phyloP scores from a whole-genome alignment of 2,329 filamentous ascomycete genomes.

The Colletotrichum simmondsii region DNA sequence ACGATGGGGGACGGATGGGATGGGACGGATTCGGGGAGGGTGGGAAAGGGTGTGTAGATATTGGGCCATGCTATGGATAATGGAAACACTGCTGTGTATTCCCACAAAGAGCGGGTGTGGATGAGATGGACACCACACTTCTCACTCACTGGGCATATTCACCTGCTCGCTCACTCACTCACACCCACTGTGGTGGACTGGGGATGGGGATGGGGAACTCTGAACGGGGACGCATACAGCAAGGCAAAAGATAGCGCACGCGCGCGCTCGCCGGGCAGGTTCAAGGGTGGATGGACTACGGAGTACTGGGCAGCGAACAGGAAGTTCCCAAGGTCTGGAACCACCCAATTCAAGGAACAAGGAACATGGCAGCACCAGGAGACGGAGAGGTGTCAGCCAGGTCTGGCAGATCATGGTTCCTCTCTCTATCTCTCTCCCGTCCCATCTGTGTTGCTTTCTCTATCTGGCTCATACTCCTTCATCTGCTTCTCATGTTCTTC shows the following conservation, averaged over 20 bases:
- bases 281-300: not conserved
- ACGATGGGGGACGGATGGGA: not conserved
- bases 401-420: not conserved
- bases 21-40: not conserved
- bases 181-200: not conserved
- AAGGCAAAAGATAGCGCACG: not conserved
- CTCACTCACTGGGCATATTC: not conserved
- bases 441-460: too few species aligned
- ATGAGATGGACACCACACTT: not conserved
- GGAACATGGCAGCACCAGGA: not conserved
- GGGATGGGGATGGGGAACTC: not conserved
- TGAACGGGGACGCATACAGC: not conserved
- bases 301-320: not conserved
- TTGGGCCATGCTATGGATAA: not conserved
- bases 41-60: not conserved
- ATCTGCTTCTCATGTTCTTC: not conserved
- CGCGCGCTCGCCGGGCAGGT: not conserved
- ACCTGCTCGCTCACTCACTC: not conserved
- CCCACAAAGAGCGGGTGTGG: not conserved
- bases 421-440: not conserved
- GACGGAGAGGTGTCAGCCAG: not conserved
- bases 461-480: too few species aligned
- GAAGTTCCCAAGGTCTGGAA: constrained; percentile 2
- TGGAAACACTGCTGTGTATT: not conserved
- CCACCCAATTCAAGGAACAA: not conserved